Base-by-base conservation (phyloP, 257 asterid genomes). In the Solanum rostratum region DNA sequence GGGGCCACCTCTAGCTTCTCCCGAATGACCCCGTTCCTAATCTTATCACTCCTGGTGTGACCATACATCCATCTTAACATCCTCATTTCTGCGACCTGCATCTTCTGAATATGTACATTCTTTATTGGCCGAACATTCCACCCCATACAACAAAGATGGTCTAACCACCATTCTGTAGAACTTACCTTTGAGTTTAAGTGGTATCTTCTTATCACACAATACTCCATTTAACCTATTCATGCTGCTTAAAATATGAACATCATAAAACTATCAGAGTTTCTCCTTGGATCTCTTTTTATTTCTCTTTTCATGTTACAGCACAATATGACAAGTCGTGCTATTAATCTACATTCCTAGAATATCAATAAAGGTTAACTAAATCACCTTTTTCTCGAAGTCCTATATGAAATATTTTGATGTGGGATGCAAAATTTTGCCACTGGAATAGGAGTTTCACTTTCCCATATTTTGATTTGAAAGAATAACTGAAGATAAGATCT, bases 401-500 rank as follows among this genome's bases (percentile, higher is more conserved):
- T 6, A 10, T 60, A 60, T 81, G 60, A 57, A 81, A 29, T 57
- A 81, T 81, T 59, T 81, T 19, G 73, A 33, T 39, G 57, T n/a
- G 0, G 43, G 57, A 60, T 57, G 73, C 76, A 81, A 46, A 43
- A 9, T 19, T 81, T 81, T 24, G 84, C 50, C 62, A 60, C 55
- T 59, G 84, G 41, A 80, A 46, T 55, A 15, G 18, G 74, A 41
- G 84, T 76, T 76, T 73, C 43, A 49, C 60, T 27, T 22, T 0
- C 29, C 80, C 14, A 45, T 45, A 43, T 20, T 46, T 24, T 4
- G 81, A 76, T 50, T 76, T 78, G 86, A 85, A 62, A 50, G 63
- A 76, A 76, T 87, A 86, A 86, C 88, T 91, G 85, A 88, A 76
- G 43, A 45, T 78, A 14, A 10, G 86, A 85, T 80, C 86, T 92